phyloP scores from a whole-genome alignment of 1,139 yeast genomes.

The Lodderomyces parapsilosis region DNA sequence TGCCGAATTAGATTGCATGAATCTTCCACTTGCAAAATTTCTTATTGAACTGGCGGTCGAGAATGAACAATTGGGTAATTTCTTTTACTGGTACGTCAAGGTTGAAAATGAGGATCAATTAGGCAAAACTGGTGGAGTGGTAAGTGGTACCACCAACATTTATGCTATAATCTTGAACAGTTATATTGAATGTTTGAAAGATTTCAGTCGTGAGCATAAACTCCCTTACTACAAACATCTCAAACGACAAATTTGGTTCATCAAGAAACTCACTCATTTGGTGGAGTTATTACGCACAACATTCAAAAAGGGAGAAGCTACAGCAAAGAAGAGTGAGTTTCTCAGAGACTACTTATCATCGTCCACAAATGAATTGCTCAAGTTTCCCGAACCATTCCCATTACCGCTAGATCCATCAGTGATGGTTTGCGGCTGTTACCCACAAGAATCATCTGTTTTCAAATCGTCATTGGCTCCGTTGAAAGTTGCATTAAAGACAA shows the following conservation, averaged over 20 bases:
- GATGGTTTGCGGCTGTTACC: constrained; percentile 68
- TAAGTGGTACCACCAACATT: constrained; percentile 17
- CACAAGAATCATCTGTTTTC: constrained; percentile 82
- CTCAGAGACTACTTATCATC: constrained; percentile 41
- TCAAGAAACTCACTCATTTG: constrained; percentile 40
- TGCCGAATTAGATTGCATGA: constrained; percentile 17
- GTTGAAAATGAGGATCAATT: constrained; percentile 80
- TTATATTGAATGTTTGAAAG: constrained; percentile 39
- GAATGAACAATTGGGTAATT: constrained; percentile 71
- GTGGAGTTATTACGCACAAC: constrained; percentile 42
- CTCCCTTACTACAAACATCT: constrained; percentile 38
- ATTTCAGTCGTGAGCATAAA: constrained; percentile 27
- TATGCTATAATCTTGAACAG: constrained; percentile 38
- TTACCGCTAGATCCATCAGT: constrained; percentile 73
- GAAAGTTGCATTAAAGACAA: constrained; percentile 73
- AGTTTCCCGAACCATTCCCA: constrained; percentile 53
- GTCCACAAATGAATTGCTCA: constrained; percentile 39
- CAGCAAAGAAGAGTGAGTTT: constrained; percentile 42
- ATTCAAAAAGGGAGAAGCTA: constrained; percentile 45
- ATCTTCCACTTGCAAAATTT: constrained; percentile 74
- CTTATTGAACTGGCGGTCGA: constrained; percentile 70
- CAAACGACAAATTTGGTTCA: constrained; percentile 46
- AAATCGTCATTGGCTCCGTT: constrained; percentile 89
- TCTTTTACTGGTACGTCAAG: constrained; percentile 86
- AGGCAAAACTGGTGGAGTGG: constrained; percentile 15